phyloP scores from a whole-genome alignment of 2,329 filamentous ascomycete genomes.

The Geosmithia putterillii region DNA sequence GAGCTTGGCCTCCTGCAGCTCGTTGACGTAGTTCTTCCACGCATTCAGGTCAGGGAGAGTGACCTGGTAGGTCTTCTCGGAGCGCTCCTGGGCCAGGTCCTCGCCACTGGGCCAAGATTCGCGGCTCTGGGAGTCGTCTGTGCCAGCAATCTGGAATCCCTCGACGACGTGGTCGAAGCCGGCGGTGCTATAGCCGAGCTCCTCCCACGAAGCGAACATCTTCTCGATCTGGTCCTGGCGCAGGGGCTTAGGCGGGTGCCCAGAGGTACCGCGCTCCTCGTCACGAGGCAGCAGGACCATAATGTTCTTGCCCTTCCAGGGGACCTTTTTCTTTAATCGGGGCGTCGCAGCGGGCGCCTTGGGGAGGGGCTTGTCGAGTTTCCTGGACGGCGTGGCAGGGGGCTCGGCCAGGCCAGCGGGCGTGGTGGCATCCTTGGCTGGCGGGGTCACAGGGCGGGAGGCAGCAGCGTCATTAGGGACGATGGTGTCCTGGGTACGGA shows the following conservation, averaged over 20 bases:
- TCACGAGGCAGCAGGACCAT: conserved; percentile 57
- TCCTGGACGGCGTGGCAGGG: conserved; percentile 22
- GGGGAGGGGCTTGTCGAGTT: conserved; percentile 20
- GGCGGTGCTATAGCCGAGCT: conserved; percentile 54
- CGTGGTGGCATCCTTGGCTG: conserved; percentile 7
- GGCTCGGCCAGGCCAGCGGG: conserved; percentile 14
- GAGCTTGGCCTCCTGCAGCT: conserved; percentile 82
- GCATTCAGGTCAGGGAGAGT: conserved; percentile 58
- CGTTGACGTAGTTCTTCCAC: conserved; percentile 67
- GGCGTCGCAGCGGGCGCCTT: conserved; percentile 33
- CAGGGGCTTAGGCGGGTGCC: conserved; percentile 41
- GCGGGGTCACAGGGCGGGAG: conserved; percentile 11
- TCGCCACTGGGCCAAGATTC: conserved; percentile 53
- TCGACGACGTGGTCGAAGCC: conserved; percentile 56
- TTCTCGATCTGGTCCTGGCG: conserved; percentile 40
- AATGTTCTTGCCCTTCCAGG: conserved; percentile 66
- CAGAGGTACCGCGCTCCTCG: conserved; percentile 49
- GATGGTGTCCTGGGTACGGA: conserved; percentile 13
- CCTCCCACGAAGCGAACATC: conserved; percentile 55
- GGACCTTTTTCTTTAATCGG: conserved; percentile 57
- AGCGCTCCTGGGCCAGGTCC: conserved; percentile 44
- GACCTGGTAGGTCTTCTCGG: conserved; percentile 43
- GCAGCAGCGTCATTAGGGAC: conserved; percentile 9
- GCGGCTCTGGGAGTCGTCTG: conserved; percentile 49
- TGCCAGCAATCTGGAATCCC: conserved; percentile 20